Percentiles rank a stretch among this genome's conserved stretches.
phyloP scores from a whole-genome alignment of 208 protist species.

The Borovskyia barvae region DNA sequence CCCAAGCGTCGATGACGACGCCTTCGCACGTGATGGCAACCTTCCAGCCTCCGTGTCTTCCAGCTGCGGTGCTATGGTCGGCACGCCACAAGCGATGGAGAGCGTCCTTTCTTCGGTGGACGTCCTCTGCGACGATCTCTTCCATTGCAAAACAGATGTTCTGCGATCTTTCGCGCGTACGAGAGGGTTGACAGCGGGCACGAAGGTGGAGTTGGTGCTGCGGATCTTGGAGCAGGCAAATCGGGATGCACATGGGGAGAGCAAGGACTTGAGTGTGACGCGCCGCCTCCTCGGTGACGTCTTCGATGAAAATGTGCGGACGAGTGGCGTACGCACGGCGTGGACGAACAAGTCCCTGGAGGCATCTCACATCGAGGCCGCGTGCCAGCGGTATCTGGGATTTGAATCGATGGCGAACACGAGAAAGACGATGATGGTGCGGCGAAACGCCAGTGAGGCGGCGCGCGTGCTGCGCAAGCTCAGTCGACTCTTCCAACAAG shows the following conservation, averaged over 20 bases:
- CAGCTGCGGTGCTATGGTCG: background rate
- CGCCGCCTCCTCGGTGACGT: conserved; percentile 79
- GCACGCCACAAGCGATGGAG: conserved; percentile 26
- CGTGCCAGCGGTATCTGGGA: conserved; percentile 63
- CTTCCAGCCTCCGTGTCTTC: conserved; percentile 4
- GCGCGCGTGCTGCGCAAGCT: conserved; percentile 67
- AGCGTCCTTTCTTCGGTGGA: conserved; percentile 67
- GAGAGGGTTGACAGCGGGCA: conserved; percentile 32
- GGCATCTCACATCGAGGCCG: conserved; percentile 87
- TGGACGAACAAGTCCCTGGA: conserved; percentile 90
- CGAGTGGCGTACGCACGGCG: conserved; percentile 69
- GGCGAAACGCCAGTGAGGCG: conserved; percentile 59
- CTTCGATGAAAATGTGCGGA: conserved; percentile 79
- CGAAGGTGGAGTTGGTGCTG: conserved; percentile 76
- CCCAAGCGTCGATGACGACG: conserved; percentile 34
- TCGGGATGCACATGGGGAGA: conserved; percentile 81
- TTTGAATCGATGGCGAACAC: conserved; percentile 82
- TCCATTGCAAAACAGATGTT: conserved; percentile 84
- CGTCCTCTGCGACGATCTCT: conserved; percentile 87
- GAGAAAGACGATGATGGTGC: conserved; percentile 78
- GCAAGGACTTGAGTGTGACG: conserved; percentile 68
- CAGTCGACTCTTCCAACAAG: conserved; percentile 75
- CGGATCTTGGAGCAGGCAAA: conserved; percentile 72
- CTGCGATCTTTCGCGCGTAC: conserved; percentile 76
- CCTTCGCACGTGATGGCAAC: conserved; percentile 27